Conservation (phyloP, 2,329 filamentous ascomycete genomes). For the Ophiocordyceps unilateralis region DNA sequence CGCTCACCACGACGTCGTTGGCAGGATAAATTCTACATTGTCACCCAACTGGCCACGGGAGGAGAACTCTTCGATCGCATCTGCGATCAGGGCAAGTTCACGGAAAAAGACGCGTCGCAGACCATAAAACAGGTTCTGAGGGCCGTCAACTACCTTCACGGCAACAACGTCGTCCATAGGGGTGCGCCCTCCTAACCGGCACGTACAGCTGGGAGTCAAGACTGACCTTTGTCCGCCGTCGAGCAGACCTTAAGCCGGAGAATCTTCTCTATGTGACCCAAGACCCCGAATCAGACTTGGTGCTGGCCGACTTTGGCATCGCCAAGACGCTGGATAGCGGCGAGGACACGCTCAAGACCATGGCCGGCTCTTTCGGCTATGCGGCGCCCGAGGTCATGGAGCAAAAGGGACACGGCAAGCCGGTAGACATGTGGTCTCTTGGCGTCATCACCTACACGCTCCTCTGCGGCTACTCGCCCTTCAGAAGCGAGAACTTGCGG, state of each 20-base stretch:
- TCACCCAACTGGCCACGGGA: constrained; percentile 87
- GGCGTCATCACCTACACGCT: constrained; percentile 98
- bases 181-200: constrained; percentile 29
- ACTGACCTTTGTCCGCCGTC: neutral
- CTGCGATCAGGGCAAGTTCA: constrained; percentile 95
- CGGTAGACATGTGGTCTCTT: constrained; percentile 98
- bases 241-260: constrained; percentile 87
- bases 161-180: constrained; percentile 90
- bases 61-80: constrained; percentile 97
- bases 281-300: constrained; percentile 62
- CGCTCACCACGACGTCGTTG: neutral
- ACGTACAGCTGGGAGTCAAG: neutral
- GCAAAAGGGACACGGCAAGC: constrained; percentile 92
- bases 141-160: constrained; percentile 86
- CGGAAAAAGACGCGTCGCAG: constrained; percentile 90
- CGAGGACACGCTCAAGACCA: constrained; percentile 84
- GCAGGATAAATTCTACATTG: constrained; percentile 98
- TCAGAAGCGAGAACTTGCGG: constrained; percentile 82
- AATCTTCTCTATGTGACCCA: constrained; percentile 86
- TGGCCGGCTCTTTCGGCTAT: constrained; percentile 97
- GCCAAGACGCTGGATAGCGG: constrained; percentile 92
- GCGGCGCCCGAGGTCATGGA: constrained; percentile 97
- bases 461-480: constrained; percentile 94
- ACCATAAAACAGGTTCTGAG: constrained; percentile 88
- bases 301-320: constrained; percentile 95